phyloP scores from a whole-genome alignment of 176 grass and related monocot species.

The Zoysia japonica region DNA sequence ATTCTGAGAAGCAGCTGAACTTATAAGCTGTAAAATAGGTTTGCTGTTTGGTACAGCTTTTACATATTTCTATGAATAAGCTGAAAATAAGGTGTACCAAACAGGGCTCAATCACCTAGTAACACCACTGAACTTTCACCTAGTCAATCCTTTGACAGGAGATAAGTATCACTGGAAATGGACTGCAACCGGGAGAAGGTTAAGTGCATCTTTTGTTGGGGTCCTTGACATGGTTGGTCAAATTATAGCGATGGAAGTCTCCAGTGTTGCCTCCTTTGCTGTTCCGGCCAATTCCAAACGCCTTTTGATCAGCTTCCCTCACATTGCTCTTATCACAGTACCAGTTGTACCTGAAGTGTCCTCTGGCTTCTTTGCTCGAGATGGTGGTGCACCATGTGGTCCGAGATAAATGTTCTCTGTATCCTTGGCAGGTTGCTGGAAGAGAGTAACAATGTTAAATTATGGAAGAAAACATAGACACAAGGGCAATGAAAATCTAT shows the following conservation, averaged over 20 bases:
- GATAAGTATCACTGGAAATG: conserved; percentile 21
- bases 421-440: conserved; percentile 55
- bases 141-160: background rate
- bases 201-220: conserved; percentile 53
- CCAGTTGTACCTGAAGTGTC: conserved; percentile 31
- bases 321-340: conserved; percentile 62
- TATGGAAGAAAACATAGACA: background rate
- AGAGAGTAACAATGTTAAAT: background rate
- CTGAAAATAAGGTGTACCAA: background rate
- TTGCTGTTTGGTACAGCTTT: too few species aligned
- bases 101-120: background rate
- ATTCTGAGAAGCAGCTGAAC: too few species aligned
- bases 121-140: background rate
- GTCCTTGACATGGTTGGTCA: conserved; percentile 48
- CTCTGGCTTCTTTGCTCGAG: conserved; percentile 70
- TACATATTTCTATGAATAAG: too few species aligned
- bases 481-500: conserved; percentile 10
- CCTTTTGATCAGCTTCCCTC: conserved; percentile 63
- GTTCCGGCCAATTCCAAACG: conserved; percentile 42
- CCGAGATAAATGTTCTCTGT: conserved; percentile 83
- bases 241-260: conserved; percentile 47
- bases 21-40: too few species aligned
- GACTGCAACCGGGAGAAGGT: conserved; percentile 26
- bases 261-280: conserved; percentile 52
- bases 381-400: conserved; percentile 78